Percentiles rank a stretch among this genome's conserved stretches.
Conservation (phyloP, 2,329 filamentous ascomycete species). For the Metarhizium humberi region DNA sequence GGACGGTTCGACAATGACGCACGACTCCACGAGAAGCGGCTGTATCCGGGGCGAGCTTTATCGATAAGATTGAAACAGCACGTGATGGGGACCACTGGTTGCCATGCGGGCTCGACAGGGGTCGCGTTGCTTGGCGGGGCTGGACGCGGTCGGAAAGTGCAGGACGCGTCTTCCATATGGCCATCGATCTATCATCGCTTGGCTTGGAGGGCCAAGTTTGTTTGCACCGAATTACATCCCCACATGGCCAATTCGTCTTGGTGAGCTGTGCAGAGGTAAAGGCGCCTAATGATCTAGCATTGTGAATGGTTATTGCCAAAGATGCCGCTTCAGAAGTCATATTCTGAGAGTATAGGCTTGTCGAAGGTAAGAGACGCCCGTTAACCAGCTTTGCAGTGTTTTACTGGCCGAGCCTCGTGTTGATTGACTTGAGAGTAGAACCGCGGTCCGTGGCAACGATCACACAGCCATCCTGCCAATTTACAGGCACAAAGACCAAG, state of each 20-base stretch:
- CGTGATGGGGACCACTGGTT: conserved; percentile 12
- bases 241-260: neutral
- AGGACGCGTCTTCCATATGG: conserved; percentile 3
- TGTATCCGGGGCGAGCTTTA: conserved; percentile 14
- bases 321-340: conserved; percentile 33
- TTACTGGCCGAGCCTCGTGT: neutral
- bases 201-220: neutral
- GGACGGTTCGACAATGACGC: conserved; percentile 5
- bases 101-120: neutral
- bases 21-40: conserved; percentile 1
- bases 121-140: conserved; percentile 5
- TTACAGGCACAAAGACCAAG: conserved; percentile 24
- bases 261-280: neutral
- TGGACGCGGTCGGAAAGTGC: conserved; percentile 4
- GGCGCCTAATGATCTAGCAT: conserved; percentile 8
- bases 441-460: conserved; percentile 42
- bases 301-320: conserved; percentile 7
- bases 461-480: conserved; percentile 39
- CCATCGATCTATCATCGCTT: neutral
- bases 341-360: conserved; percentile 25
- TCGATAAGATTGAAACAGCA: conserved; percentile 14
- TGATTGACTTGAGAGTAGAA: conserved; percentile 17
- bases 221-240: neutral
- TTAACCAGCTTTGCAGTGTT: conserved; percentile 2
- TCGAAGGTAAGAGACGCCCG: conserved; percentile 19